These are phyloP conservation scores for Colletotrichum ledebouriae DNA, from an alignment of 2,329 filamentous ascomycete genomes.

Conservation along the genomic window DNA sequence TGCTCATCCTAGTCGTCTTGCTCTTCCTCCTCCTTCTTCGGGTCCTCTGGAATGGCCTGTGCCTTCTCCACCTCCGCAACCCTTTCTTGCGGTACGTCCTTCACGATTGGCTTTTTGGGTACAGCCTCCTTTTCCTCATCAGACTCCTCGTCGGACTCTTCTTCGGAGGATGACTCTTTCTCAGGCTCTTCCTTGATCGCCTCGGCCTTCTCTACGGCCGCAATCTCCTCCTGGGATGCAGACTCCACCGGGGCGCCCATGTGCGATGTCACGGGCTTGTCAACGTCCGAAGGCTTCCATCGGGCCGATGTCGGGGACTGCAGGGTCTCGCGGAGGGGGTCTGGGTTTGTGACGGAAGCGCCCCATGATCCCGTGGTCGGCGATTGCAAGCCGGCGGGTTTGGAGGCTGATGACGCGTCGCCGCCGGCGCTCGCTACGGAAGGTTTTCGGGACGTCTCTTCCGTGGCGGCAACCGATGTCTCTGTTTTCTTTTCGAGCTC, in stretches of 20 bases:
- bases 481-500: constrained; percentile 34
- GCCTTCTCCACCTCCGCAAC: constrained; percentile 48
- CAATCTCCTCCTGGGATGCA: constrained; percentile 55
- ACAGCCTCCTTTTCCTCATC: background rate
- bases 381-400: constrained; percentile 57
- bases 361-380: constrained; percentile 61
- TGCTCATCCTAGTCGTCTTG: constrained; percentile 48
- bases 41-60: constrained; percentile 47
- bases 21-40: constrained; percentile 50
- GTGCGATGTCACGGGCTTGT: constrained; percentile 47
- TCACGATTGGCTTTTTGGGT: constrained; percentile 45
- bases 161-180: constrained; percentile 51
- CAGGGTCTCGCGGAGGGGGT: constrained; percentile 50
- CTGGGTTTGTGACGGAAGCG: constrained; percentile 42
- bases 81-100: constrained; percentile 44
- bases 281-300: constrained; percentile 54
- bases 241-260: constrained; percentile 51
- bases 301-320: constrained; percentile 59
- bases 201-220: constrained; percentile 55
- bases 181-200: constrained; percentile 57
- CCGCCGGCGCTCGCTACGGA: constrained; percentile 20
- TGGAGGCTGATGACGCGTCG: constrained; percentile 22
- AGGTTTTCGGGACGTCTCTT: constrained; percentile 34
- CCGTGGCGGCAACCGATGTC: constrained; percentile 7
- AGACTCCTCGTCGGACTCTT: constrained; percentile 46